Percentiles rank a stretch among this genome's conserved stretches.
phyloP scores from a whole-genome alignment of 495 filamentous ascomycete species.

The Xylaria grammica region DNA sequence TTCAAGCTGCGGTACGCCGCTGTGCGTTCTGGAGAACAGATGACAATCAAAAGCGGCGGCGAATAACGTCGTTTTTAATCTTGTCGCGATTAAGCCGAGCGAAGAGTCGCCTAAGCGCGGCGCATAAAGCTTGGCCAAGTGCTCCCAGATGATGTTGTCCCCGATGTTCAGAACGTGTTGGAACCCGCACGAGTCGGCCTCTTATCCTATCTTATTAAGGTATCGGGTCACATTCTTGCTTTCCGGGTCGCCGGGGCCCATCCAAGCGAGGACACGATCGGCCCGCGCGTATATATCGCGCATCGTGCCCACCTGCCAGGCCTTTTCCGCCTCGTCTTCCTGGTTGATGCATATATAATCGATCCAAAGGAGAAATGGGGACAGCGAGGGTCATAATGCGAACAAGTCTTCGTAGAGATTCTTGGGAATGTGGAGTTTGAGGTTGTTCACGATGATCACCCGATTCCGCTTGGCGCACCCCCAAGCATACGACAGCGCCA shows the following conservation, averaged over 20 bases:
- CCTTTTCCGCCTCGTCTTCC: slow-evolving; percentile 26
- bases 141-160: neutral
- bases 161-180: neutral
- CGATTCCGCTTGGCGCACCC: neutral
- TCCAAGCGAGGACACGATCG: slow-evolving; percentile 24
- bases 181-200: neutral
- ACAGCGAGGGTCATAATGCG: neutral
- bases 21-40: neutral
- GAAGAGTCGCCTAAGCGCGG: neutral
- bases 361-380: slow-evolving; percentile 23
- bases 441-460: neutral
- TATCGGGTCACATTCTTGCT: neutral
- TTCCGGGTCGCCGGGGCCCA: slow-evolving; percentile 15
- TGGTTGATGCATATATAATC: slow-evolving; percentile 39
- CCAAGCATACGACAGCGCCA: neutral
- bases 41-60: neutral
- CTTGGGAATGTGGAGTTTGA: slow-evolving; percentile 1
- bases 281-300: slow-evolving; percentile 28
- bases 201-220: neutral
- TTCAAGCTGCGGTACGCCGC: neutral
- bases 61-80: neutral
- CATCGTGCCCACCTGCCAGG: slow-evolving; percentile 28
- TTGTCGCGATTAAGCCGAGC: neutral
- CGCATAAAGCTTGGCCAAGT: neutral
- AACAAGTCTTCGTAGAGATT: slow-evolving; percentile 22